Percentiles rank a stretch among this genome's conserved stretches.
Conservation (phyloP, 208 protist species). For the Giardia muris region DNA sequence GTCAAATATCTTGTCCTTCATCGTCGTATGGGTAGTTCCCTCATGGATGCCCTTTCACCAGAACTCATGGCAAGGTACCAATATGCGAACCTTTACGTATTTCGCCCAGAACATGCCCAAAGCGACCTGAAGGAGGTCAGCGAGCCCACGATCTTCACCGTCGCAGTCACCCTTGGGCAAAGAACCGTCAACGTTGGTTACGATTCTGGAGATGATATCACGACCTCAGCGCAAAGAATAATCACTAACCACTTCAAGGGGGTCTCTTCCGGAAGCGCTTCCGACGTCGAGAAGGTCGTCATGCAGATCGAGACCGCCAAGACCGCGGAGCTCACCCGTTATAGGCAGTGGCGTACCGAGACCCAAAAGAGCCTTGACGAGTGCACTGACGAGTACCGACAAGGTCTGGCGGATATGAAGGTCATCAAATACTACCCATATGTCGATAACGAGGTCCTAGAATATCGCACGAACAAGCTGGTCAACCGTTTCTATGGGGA, state of each 20-base stretch:
- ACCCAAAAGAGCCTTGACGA: neutral
- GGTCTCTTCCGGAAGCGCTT: neutral
- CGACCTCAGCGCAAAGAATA: neutral
- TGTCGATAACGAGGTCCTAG: neutral
- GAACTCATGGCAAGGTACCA: neutral
- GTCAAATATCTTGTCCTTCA: neutral
- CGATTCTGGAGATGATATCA: neutral
- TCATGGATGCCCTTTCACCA: neutral
- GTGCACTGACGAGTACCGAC: neutral
- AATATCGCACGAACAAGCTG: neutral
- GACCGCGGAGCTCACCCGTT: neutral
- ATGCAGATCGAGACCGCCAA: neutral
- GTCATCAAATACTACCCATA: neutral
- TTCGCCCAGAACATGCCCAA: neutral
- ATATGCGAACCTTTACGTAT: neutral
- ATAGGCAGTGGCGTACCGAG: neutral
- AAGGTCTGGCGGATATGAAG: neutral
- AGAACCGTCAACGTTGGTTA: neutral
- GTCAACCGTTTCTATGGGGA: slow-evolving; percentile 4
- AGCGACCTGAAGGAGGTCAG: neutral
- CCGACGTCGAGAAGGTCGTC: neutral
- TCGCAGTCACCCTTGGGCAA: neutral
- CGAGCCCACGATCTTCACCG: neutral
- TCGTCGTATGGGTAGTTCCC: neutral
- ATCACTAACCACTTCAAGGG: neutral